Evolutionary conservation across 805 yeast genomes (phyloP).

Genomic region (Kuraishia borneana): DNA sequence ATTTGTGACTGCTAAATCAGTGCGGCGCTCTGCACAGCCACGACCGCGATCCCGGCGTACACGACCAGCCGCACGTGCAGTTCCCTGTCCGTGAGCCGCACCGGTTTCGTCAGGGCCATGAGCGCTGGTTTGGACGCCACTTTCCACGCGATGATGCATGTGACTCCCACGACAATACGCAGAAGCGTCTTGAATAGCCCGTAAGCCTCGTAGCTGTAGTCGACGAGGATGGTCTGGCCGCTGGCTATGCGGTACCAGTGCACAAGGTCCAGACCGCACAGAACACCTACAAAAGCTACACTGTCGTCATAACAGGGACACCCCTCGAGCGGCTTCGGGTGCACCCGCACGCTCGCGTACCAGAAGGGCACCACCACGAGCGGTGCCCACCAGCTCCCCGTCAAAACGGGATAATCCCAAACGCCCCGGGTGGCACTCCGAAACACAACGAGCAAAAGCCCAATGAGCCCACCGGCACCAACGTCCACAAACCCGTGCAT

Average conservation of each 20-base stretch:
- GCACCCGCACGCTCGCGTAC: constrained; percentile 46
- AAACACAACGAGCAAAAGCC: constrained; percentile 37
- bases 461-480: constrained; percentile 51
- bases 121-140: constrained; percentile 53
- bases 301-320: constrained; percentile 97
- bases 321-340: constrained; percentile 79
- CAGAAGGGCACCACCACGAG: constrained; percentile 27
- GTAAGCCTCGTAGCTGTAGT: constrained; percentile 23
- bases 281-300: constrained; percentile 85
- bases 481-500: constrained; percentile 93
- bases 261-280: constrained; percentile 63
- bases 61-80: constrained; percentile 55
- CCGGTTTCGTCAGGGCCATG: constrained; percentile 24
- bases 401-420: constrained; percentile 36
- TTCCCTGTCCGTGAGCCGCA: neutral
- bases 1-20: constrained; percentile 2
- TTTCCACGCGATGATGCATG: constrained; percentile 63
- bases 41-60: constrained; percentile 68
- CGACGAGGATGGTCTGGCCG: neutral
- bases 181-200: constrained; percentile 29
- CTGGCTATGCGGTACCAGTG: constrained; percentile 27
- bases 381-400: constrained; percentile 13
- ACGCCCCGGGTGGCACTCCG: constrained; percentile 27
- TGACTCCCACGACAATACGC: constrained; percentile 54
- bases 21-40: constrained; percentile 35